Conservation (phyloP, 192 early-diverging fungal species). For the Pilobolus umbonatus region DNA sequence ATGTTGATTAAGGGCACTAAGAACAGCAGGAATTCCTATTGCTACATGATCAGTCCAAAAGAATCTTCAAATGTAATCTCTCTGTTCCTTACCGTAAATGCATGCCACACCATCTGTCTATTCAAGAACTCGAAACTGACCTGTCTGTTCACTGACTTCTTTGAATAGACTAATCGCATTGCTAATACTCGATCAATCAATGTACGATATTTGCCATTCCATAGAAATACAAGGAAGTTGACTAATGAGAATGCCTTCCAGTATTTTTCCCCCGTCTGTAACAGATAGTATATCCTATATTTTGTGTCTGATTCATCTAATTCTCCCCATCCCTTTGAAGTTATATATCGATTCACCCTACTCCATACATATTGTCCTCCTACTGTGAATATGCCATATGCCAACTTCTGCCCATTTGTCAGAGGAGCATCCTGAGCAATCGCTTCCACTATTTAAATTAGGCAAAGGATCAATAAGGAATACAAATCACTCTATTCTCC, state of each 20-base stretch:
- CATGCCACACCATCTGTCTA: conserved; percentile 90
- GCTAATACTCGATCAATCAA: conserved; percentile 73
- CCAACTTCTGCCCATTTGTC: conserved; percentile 52
- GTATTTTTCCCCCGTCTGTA: conserved; percentile 58
- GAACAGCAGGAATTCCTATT: conserved; percentile 86
- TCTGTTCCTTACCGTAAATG: conserved; percentile 66
- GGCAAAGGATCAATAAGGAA: neutral
- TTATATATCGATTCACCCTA: conserved; percentile 53
- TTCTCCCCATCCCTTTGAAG: conserved; percentile 71
- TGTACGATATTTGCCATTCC: conserved; percentile 76
- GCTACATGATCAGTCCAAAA: neutral
- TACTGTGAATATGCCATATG: conserved; percentile 59
- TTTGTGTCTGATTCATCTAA: conserved; percentile 48
- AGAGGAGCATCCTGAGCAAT: conserved; percentile 54
- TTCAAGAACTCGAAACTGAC: conserved; percentile 93
- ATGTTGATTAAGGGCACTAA: conserved; percentile 76
- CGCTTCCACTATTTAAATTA: conserved; percentile 60
- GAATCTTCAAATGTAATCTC: neutral
- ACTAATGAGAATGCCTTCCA: conserved; percentile 57
- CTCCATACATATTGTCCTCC: conserved; percentile 72
- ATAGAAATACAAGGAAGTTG: conserved; percentile 85
- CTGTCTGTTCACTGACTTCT: conserved; percentile 65
- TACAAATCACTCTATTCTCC: conserved; percentile 16
- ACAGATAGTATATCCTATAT: conserved; percentile 48
- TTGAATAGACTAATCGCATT: conserved; percentile 79